A percentile compares a stretch with the other conserved stretches of the same genome.
These are phyloP conservation scores for Dinochytrium kinnereticum DNA, from an alignment of 371 early-diverging fungal species.

Conservation along the genomic window DNA sequence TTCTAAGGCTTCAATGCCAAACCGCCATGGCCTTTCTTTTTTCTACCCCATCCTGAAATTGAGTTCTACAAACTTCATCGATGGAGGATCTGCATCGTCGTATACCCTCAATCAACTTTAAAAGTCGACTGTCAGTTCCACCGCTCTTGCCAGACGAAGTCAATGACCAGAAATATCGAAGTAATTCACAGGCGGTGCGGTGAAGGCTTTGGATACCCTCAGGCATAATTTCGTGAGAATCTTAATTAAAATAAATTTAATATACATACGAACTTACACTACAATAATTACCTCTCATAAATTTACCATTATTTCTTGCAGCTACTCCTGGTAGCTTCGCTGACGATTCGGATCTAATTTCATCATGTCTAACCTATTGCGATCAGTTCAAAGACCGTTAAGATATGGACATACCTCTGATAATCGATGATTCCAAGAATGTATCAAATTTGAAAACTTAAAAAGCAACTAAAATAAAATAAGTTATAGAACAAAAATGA, in stretches of 20 bases:
- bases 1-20: neutral
- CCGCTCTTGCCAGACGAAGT: neutral
- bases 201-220: constrained; percentile 22
- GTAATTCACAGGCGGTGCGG: constrained; percentile 19
- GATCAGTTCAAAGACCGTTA: too few species aligned
- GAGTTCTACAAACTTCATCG: neutral
- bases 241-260: neutral
- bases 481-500: neutral
- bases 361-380: constrained; percentile 10
- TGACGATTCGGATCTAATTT: constrained; percentile 2
- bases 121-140: neutral
- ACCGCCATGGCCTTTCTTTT: neutral
- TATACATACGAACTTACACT: too few species aligned
- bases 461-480: neutral
- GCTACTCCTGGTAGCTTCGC: neutral
- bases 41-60: neutral
- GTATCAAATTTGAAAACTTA: neutral
- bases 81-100: neutral
- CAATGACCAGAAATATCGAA: constrained; percentile 24
- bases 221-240: neutral
- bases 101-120: neutral
- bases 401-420: neutral
- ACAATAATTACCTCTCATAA: too few species aligned
- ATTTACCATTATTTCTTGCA: neutral
- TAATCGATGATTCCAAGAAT: neutral